phyloP scores from a whole-genome alignment of 352 stramenopile species.

The Phytopythium litorale region DNA sequence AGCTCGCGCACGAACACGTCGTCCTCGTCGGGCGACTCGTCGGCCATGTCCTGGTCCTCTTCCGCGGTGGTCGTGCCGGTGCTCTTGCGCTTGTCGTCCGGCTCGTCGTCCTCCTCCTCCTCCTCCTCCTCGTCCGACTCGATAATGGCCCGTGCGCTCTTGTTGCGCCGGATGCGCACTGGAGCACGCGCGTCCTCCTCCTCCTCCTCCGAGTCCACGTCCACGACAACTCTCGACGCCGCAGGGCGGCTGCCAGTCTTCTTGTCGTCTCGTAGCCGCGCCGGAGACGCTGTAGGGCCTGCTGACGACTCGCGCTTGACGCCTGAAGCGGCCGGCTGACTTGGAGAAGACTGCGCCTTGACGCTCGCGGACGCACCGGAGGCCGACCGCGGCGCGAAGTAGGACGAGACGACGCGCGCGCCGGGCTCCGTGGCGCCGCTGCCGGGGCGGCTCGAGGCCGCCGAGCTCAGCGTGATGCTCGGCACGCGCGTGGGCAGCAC shows the following conservation, averaged over 20 bases:
- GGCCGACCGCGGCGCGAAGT: constrained; percentile 16
- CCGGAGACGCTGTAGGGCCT: not conserved
- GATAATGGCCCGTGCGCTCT: constrained; percentile 57
- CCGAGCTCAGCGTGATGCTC: constrained; percentile 28
- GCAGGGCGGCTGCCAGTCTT: not conserved
- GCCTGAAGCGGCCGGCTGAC: not conserved
- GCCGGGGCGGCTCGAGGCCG: constrained; percentile 13
- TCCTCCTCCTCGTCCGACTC: constrained; percentile 56
- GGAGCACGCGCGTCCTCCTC: constrained; percentile 43
- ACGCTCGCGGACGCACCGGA: not conserved
- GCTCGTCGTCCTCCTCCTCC: constrained; percentile 19
- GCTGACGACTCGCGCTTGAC: not conserved
- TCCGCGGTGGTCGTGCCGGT: constrained; percentile 11
- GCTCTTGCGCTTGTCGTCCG: not conserved
- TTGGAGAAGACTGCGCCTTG: constrained; percentile 14
- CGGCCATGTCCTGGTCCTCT: not conserved
- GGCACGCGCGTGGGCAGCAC: constrained; percentile 26
- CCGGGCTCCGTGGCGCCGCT: not conserved
- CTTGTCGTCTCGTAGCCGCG: not conserved
- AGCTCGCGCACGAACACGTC: constrained; percentile 25
- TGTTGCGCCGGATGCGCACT: constrained; percentile 26
- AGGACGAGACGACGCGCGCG: constrained; percentile 33
- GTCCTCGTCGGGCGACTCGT: constrained; percentile 18
- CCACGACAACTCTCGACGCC: constrained; percentile 23
- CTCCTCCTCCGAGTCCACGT: constrained; percentile 30